Conservation (phyloP, 2,329 filamentous ascomycete species). For the Aspergillus bombycis region DNA sequence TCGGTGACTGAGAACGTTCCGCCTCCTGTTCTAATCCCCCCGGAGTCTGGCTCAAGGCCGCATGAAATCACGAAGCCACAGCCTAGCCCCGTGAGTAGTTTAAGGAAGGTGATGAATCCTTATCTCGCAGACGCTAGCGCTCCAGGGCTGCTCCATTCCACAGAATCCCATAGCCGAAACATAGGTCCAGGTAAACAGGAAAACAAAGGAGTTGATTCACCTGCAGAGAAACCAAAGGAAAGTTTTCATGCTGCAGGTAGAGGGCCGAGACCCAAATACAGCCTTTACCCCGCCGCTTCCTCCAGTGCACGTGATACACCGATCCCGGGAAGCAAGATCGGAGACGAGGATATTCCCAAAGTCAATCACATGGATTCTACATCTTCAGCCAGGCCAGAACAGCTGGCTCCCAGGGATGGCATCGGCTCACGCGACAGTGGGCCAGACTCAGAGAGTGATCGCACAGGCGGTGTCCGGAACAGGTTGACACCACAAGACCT, state of each 20-base stretch:
- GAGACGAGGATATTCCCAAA: conserved; percentile 34
- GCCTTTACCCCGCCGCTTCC: conserved; percentile 31
- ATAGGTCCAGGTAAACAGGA: conserved; percentile 20
- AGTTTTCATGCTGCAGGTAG: conserved; percentile 29
- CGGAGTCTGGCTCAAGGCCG: conserved; percentile 46
- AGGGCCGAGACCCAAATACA: conserved; percentile 29
- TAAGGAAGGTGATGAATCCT: conserved; percentile 84
- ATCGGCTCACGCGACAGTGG: conserved; percentile 13
- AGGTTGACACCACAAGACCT: conserved; percentile 18
- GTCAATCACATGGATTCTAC: conserved; percentile 25
- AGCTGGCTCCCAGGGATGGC: conserved; percentile 7
- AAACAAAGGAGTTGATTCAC: conserved; percentile 19
- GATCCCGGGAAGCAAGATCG: conserved; percentile 40
- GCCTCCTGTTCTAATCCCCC: conserved; percentile 58
- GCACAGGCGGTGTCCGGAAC: conserved; percentile 6
- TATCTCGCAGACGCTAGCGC: conserved; percentile 59
- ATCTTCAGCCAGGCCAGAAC: conserved; percentile 19
- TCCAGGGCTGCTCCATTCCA: conserved; percentile 24
- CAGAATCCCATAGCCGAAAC: conserved; percentile 28
- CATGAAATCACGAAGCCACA: conserved; percentile 34
- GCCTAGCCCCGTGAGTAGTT: conserved; percentile 73
- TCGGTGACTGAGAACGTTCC: conserved; percentile 71
- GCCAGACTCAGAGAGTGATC: conserved; percentile 13
- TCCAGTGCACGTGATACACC: conserved; percentile 33
- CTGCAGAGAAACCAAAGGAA: conserved; percentile 27